Percentiles rank a stretch among this genome's conserved stretches.
Evolutionary conservation across 192 early-diverging fungal genomes (phyloP).

Genomic region (Backusella mclennaniae): DNA sequence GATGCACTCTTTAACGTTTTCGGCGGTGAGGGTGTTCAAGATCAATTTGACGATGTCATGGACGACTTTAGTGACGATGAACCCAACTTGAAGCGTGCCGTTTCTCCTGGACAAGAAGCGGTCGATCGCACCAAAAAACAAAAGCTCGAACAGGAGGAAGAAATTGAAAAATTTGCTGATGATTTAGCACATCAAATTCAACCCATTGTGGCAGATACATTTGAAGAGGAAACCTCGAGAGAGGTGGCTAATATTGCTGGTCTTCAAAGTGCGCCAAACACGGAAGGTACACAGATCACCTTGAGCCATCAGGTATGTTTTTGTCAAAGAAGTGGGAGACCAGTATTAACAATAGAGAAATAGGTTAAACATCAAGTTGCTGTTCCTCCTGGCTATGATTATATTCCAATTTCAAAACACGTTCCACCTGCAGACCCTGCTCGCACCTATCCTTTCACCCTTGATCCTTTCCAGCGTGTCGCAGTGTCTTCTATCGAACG

Average conservation of each 20-base stretch:
- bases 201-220: constrained; percentile 66
- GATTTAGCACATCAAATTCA: constrained; percentile 28
- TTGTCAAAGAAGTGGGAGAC: background rate
- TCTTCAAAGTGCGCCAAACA: constrained; percentile 46
- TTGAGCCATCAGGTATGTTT: constrained; percentile 44
- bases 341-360: background rate
- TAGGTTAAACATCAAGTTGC: constrained; percentile 96
- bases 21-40: constrained; percentile 1
- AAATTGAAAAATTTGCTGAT: constrained; percentile 6
- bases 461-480: constrained; percentile 95
- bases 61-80: background rate
- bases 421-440: constrained; percentile 77
- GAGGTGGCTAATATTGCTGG: constrained; percentile 62
- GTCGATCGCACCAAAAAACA: constrained; percentile 10
- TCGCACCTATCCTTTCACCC: constrained; percentile 83
- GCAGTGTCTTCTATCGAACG: constrained; percentile 88
- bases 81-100: background rate
- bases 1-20: constrained; percentile 34
- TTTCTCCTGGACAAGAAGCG: background rate
- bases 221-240: constrained; percentile 66
- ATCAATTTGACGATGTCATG: constrained; percentile 12
- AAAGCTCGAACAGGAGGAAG: background rate
- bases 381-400: constrained; percentile 81
- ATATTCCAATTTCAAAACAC: constrained; percentile 86
- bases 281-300: constrained; percentile 40